Evolutionary conservation across 2,329 filamentous ascomycete species (phyloP).

Genomic region (Diaporthe sp.): DNA sequence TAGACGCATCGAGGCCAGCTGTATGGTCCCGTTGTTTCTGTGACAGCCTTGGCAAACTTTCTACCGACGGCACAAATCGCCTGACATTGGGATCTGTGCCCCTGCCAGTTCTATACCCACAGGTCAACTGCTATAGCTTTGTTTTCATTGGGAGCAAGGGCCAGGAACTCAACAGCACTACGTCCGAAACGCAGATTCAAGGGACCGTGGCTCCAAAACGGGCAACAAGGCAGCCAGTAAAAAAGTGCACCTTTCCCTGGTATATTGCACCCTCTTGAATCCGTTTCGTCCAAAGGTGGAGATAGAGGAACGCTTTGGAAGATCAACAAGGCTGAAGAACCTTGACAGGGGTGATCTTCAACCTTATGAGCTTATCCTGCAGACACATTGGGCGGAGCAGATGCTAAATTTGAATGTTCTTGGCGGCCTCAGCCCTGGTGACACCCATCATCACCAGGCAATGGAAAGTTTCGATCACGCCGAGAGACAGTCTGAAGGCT

Average conservation of each 20-base stretch:
- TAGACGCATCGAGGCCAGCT: background rate
- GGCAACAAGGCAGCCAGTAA: background rate
- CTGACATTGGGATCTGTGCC: background rate
- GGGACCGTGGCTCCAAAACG: background rate
- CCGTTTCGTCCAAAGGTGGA: background rate
- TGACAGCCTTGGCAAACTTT: conserved; percentile 25
- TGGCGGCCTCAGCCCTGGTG: conserved; percentile 10
- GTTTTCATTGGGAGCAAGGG: background rate
- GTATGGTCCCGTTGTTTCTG: conserved; percentile 24
- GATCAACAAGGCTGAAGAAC: conserved; percentile 13
- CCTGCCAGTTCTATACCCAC: background rate
- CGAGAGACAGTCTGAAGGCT: background rate
- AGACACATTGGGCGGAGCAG: background rate
- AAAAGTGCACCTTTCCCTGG: background rate
- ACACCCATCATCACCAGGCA: background rate
- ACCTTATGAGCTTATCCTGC: conserved; percentile 27
- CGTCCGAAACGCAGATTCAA: background rate
- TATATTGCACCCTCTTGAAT: background rate
- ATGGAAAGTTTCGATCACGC: background rate
- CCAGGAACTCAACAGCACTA: background rate
- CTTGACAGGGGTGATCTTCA: background rate
- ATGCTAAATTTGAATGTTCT: background rate
- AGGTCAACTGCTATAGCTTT: background rate
- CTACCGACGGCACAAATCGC: background rate
- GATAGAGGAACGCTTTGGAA: background rate